These are phyloP conservation scores for Saturnispora ahearnii DNA, from an alignment of 805 yeast genomes.

Conservation along the genomic window DNA sequence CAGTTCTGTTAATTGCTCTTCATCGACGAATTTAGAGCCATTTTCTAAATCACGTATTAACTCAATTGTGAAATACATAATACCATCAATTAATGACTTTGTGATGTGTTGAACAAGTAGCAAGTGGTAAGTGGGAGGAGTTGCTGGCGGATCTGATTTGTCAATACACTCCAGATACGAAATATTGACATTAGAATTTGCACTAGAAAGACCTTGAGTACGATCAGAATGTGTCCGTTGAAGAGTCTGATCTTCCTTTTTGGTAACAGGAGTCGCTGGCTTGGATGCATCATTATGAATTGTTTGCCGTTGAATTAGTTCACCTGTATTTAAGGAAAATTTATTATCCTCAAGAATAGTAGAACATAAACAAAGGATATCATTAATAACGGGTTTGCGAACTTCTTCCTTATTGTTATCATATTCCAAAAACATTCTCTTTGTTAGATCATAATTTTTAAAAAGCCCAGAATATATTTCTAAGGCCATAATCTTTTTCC, in stretches of 20 bases:
- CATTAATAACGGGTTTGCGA: slow-evolving; percentile 52
- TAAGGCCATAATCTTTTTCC: slow-evolving; percentile 69
- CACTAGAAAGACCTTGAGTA: slow-evolving; percentile 29
- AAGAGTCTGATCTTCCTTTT: not conserved
- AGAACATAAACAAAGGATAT: slow-evolving; percentile 38
- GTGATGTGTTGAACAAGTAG: slow-evolving; percentile 48
- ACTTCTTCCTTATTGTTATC: slow-evolving; percentile 44
- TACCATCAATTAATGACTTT: slow-evolving; percentile 55
- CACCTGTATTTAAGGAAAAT: slow-evolving; percentile 28
- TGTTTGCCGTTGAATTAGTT: slow-evolving; percentile 26
- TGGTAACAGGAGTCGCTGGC: slow-evolving; percentile 1
- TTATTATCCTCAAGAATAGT: slow-evolving; percentile 29
- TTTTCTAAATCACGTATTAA: slow-evolving; percentile 13
- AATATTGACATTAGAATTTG: slow-evolving; percentile 40
- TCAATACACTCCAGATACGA: slow-evolving; percentile 70
- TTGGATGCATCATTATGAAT: not conserved
- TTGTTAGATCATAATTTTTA: slow-evolving; percentile 44
- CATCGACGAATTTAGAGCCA: not conserved
- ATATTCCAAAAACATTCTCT: slow-evolving; percentile 48
- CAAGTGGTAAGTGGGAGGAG: slow-evolving; percentile 53
- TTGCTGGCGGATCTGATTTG: slow-evolving; percentile 64
- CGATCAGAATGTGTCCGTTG: not conserved
- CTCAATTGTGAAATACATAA: slow-evolving; percentile 43
- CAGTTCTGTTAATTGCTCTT: slow-evolving; percentile 8
- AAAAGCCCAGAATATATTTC: slow-evolving; percentile 62